Conservation (phyloP, 768 basidiomycete genomes). For the Trametes meyenii region DNA sequence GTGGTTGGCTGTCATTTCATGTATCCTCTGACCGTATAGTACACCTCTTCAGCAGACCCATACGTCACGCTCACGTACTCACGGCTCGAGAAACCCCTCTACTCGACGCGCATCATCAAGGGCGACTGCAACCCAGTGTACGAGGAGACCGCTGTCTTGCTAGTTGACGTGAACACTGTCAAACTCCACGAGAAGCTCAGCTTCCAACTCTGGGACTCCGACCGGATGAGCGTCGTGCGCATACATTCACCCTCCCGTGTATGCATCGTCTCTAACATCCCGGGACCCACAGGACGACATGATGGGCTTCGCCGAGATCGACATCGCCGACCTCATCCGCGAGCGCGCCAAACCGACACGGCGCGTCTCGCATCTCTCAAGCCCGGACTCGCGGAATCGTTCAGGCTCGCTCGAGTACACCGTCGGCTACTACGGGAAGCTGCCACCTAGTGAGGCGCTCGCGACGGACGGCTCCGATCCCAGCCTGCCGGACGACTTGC, state of each 20-base stretch:
- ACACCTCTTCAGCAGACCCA: conserved; percentile 34
- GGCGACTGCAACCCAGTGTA: conserved; percentile 64
- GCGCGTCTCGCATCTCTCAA: conserved; percentile 27
- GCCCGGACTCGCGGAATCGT: conserved; percentile 34
- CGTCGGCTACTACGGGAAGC: conserved; percentile 55
- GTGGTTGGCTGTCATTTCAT: no score
- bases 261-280: neutral
- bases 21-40: neutral
- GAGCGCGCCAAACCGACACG: conserved; percentile 32
- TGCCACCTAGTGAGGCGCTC: conserved; percentile 29
- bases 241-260: neutral
- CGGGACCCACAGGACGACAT: conserved; percentile 43
- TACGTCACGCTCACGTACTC: conserved; percentile 72
- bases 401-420: conserved; percentile 50
- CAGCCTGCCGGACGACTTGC: conserved; percentile 41
- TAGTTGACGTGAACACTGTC: conserved; percentile 66
- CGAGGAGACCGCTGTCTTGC: conserved; percentile 67
- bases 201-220: conserved; percentile 75
- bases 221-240: conserved; percentile 41
- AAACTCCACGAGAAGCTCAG: conserved; percentile 66
- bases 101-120: conserved; percentile 71
- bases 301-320: conserved; percentile 51
- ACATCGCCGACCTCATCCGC: conserved; percentile 35
- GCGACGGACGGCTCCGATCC: conserved; percentile 39
- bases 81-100: conserved; percentile 62